Conservation (phyloP, 345 rosid genomes). For the Jatropha curcas region DNA sequence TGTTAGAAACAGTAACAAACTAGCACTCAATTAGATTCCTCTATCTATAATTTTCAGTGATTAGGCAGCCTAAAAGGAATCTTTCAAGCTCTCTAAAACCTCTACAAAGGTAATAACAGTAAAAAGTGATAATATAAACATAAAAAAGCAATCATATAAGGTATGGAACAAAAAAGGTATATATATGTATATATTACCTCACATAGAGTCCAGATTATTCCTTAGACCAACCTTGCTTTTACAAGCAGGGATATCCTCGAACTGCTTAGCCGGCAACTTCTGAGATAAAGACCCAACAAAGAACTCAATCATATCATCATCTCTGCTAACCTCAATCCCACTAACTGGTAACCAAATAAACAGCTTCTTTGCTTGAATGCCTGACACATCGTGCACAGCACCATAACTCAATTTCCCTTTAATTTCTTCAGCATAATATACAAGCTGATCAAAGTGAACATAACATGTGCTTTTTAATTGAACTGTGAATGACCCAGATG, state of each 20-base stretch:
- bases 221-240: slow-evolving; percentile 32
- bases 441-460: slow-evolving; percentile 57
- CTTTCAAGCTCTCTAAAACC: too few species aligned
- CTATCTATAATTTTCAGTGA: neutral
- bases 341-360: slow-evolving; percentile 69
- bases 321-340: slow-evolving; percentile 43
- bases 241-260: slow-evolving; percentile 57
- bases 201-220: slow-evolving; percentile 29
- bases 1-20: too few species aligned
- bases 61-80: neutral
- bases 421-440: slow-evolving; percentile 54
- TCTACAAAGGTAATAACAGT: too few species aligned
- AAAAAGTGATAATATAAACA: too few species aligned
- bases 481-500: slow-evolving; percentile 54
- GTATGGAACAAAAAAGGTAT: too few species aligned
- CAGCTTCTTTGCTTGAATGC: slow-evolving; percentile 66
- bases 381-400: slow-evolving; percentile 48
- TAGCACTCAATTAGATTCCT: too few species aligned
- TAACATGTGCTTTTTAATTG: slow-evolving; percentile 43
- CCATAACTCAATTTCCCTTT: slow-evolving; percentile 63
- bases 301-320: slow-evolving; percentile 52
- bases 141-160: too few species aligned
- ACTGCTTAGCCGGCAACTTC: slow-evolving; percentile 60
- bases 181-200: slow-evolving; percentile 23
- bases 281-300: slow-evolving; percentile 69